Percentiles rank a stretch among this genome's conserved stretches.
These are phyloP conservation scores for Arctium lappa DNA, from an alignment of 129 eudicot genomes.

Conservation along the genomic window DNA sequence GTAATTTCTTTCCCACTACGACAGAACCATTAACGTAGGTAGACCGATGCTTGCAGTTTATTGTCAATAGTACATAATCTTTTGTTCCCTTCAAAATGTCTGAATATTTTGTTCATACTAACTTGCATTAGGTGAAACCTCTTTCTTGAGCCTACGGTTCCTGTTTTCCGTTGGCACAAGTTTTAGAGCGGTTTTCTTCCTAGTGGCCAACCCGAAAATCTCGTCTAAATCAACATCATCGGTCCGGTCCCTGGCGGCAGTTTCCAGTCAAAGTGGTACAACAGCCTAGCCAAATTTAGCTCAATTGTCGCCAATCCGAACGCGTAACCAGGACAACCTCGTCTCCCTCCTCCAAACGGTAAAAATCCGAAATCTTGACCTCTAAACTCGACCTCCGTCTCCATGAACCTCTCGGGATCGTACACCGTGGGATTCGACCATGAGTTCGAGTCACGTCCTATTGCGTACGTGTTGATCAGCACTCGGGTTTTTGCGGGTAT, in stretches of 20 bases:
- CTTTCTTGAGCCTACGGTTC: constrained; percentile 1
- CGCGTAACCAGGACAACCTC: constrained; percentile 51
- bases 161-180: constrained; percentile 33
- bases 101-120: background rate
- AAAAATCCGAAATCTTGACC: constrained; percentile 53
- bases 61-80: too few species aligned
- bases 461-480: constrained; percentile 45
- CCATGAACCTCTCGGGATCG: constrained; percentile 51
- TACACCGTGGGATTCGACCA: constrained; percentile 45
- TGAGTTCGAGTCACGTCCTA: constrained; percentile 41
- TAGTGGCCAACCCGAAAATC: constrained; percentile 46
- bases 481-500: constrained; percentile 45
- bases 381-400: constrained; percentile 35
- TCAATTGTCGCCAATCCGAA: constrained; percentile 53
- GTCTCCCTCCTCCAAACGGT: constrained; percentile 58
- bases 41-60: too few species aligned
- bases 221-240: constrained; percentile 39
- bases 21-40: too few species aligned
- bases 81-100: too few species aligned
- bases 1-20: too few species aligned
- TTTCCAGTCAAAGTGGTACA: constrained; percentile 52
- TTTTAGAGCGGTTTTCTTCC: constrained; percentile 37
- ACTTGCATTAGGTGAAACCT: background rate
- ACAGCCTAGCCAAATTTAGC: constrained; percentile 40
- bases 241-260: constrained; percentile 36